A percentile compares a stretch with the other conserved stretches of the same genome.
Evolutionary conservation across 257 asterid species (phyloP).

Genomic region (Capsicum pubescens): DNA sequence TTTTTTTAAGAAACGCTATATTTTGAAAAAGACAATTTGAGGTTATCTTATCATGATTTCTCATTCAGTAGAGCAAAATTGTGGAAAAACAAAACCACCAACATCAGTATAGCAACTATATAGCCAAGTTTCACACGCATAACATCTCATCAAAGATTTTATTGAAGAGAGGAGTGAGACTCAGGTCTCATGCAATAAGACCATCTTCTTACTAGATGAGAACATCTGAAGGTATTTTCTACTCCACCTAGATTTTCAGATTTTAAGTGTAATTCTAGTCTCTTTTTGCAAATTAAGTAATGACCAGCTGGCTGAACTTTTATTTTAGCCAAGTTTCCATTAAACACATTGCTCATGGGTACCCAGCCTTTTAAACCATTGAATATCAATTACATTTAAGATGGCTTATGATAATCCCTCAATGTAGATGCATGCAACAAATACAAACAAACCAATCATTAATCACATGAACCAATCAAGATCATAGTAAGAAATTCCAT

Average conservation of each 20-base stretch:
- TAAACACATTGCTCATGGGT: background rate
- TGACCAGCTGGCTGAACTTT: no score
- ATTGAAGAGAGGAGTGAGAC: background rate
- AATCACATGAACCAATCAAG: background rate
- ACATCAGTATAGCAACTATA: background rate
- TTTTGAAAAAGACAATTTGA: no score
- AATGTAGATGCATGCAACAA: background rate
- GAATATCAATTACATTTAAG: background rate
- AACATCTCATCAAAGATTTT: background rate
- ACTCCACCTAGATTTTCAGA: no score
- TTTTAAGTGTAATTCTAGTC: no score
- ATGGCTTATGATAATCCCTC: background rate
- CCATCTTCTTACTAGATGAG: background rate
- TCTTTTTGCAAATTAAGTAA: no score
- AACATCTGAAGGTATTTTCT: no score
- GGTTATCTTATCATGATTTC: background rate
- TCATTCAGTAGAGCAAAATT: background rate
- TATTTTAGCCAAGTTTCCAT: background rate
- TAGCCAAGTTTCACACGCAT: background rate
- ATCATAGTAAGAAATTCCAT: background rate
- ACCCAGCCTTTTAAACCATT: background rate
- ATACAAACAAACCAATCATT: background rate
- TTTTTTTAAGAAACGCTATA: background rate
- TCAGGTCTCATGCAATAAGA: no score
- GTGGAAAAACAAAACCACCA: background rate